Conservation (phyloP, 192 early-diverging fungal genomes). For the Coemansia sp. region DNA sequence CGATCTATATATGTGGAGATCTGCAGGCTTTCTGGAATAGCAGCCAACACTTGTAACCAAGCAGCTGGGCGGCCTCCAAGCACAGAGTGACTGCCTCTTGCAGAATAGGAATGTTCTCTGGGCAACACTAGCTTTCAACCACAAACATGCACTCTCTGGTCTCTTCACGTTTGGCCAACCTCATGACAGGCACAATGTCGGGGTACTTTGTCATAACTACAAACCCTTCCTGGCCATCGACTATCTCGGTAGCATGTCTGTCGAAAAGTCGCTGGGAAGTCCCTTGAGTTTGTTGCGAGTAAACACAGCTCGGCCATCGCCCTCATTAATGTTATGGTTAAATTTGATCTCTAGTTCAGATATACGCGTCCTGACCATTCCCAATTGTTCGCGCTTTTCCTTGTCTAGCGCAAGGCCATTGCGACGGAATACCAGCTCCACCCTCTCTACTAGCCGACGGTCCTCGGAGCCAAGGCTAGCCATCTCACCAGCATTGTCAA, state of each 20-base stretch:
- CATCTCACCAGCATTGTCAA: constrained; percentile 37
- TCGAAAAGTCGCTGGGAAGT: constrained; percentile 72
- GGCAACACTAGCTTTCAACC: constrained; percentile 59
- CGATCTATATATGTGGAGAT: too few species aligned
- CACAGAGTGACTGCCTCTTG: constrained; percentile 59
- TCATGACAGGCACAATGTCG: constrained; percentile 52
- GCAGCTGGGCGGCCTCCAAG: constrained; percentile 55
- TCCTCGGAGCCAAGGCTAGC: constrained; percentile 57
- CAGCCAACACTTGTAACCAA: constrained; percentile 73
- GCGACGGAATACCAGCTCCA: constrained; percentile 63
- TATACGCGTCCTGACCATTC: constrained; percentile 62
- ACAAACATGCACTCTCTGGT: constrained; percentile 55
- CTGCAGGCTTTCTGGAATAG: too few species aligned
- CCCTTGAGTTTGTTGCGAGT: constrained; percentile 68
- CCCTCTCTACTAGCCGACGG: constrained; percentile 61
- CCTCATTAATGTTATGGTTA: constrained; percentile 66
- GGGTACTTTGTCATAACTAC: constrained; percentile 77
- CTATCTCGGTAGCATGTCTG: constrained; percentile 55
- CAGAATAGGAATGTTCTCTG: constrained; percentile 61
- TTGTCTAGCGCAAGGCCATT: constrained; percentile 68
- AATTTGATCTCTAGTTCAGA: constrained; percentile 72
- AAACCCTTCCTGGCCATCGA: constrained; percentile 64
- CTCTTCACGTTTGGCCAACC: constrained; percentile 54
- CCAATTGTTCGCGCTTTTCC: constrained; percentile 59
- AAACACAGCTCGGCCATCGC: constrained; percentile 54